These are phyloP conservation scores for Scedosporium aurantiacum DNA, from an alignment of 2,329 filamentous ascomycete species.

Conservation along the genomic window DNA sequence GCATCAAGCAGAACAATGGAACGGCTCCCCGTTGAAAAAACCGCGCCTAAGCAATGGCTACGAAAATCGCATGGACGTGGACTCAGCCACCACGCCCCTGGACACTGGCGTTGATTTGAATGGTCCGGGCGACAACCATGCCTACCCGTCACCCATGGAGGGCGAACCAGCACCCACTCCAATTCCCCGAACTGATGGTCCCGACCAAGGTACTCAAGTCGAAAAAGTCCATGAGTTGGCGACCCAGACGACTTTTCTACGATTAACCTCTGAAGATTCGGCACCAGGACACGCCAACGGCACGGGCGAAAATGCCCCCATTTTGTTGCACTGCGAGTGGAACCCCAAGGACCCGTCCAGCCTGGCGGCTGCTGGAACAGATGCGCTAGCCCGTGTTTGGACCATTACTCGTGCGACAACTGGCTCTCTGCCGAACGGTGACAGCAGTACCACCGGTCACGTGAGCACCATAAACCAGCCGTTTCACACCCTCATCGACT, in stretches of 20 bases:
- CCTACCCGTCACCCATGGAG: slow-evolving; percentile 54
- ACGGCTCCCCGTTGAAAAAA: slow-evolving; percentile 49
- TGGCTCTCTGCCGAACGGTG: slow-evolving; percentile 9
- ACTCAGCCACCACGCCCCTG: slow-evolving; percentile 36
- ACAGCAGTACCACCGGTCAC: slow-evolving; percentile 21
- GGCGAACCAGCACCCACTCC: slow-evolving; percentile 43
- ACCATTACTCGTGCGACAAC: slow-evolving; percentile 45
- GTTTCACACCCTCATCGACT: slow-evolving; percentile 39
- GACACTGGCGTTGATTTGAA: slow-evolving; percentile 37
- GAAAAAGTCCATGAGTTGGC: slow-evolving; percentile 53
- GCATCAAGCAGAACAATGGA: slow-evolving; percentile 28
- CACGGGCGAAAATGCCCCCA: slow-evolving; percentile 41
- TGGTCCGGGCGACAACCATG: slow-evolving; percentile 40
- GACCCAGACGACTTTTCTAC: slow-evolving; percentile 49
- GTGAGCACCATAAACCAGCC: slow-evolving; percentile 30
- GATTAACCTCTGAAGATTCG: slow-evolving; percentile 26
- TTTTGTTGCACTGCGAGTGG: slow-evolving; percentile 59
- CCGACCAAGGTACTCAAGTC: slow-evolving; percentile 52
- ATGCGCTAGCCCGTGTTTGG: slow-evolving; percentile 61
- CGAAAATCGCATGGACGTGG: slow-evolving; percentile 4
- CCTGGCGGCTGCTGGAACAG: slow-evolving; percentile 57
- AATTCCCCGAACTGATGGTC: slow-evolving; percentile 45
- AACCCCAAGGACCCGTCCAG: slow-evolving; percentile 53
- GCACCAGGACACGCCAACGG: slow-evolving; percentile 21
- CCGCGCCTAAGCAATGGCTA: slow-evolving; percentile 37